phyloP scores from a whole-genome alignment of 148 eudicot genomes.

The Camellia granthamiana region DNA sequence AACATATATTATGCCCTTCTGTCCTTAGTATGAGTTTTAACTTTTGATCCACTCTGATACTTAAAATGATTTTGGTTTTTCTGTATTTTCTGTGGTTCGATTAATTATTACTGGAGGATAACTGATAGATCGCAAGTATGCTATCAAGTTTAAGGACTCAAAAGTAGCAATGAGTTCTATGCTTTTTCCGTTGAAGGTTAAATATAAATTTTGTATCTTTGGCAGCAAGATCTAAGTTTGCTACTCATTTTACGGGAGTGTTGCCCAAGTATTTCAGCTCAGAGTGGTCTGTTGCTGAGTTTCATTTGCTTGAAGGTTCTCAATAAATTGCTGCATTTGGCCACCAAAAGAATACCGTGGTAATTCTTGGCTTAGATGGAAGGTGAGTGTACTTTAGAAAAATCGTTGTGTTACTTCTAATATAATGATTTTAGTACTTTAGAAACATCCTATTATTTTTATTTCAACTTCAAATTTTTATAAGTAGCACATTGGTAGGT shows the following conservation, averaged over 20 bases:
- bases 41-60: background rate
- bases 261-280: slow-evolving; percentile 20
- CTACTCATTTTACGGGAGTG: slow-evolving; percentile 49
- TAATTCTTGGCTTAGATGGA: too few species aligned
- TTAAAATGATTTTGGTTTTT: background rate
- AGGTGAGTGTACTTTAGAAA: slow-evolving; percentile 8
- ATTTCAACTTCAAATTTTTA: background rate
- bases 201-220: background rate
- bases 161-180: background rate
- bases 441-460: background rate
- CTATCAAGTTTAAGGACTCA: background rate
- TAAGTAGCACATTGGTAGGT: background rate
- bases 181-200: background rate
- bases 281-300: too few species aligned
- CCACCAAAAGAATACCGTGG: too few species aligned
- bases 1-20: background rate
- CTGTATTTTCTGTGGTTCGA: background rate
- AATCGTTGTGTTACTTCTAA: background rate
- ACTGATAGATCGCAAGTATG: background rate
- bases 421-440: background rate
- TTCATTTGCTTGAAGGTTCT: too few species aligned
- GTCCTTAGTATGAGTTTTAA: background rate
- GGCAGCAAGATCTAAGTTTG: background rate
- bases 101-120: background rate
- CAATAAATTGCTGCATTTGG: too few species aligned